A percentile compares a stretch with the other conserved stretches of the same genome.
Evolutionary conservation across 345 rosid species (phyloP).

Genomic region (Gossypium ekmanianum): DNA sequence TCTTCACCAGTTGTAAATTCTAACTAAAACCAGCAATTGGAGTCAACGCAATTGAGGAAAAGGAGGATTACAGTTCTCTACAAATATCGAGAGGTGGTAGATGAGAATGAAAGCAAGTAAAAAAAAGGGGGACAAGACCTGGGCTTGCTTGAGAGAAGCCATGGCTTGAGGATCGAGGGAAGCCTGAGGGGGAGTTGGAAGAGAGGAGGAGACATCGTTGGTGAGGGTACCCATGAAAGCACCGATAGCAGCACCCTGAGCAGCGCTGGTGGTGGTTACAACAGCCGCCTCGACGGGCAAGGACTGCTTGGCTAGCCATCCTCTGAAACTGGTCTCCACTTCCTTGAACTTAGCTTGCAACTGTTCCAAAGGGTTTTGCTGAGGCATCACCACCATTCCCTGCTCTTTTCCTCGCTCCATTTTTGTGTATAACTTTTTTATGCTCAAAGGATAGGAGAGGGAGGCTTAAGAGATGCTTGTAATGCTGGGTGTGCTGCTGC

Average conservation of each 20-base stretch:
- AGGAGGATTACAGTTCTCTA: neutral
- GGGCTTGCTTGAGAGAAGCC: constrained; percentile 86
- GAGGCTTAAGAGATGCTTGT: neutral
- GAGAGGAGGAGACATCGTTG: constrained; percentile 45
- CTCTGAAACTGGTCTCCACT: constrained; percentile 55
- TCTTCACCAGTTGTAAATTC: neutral
- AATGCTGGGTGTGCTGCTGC: neutral
- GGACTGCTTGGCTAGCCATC: constrained; percentile 76
- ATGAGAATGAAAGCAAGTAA: neutral
- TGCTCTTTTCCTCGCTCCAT: constrained; percentile 54
- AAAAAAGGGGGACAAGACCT: constrained; percentile 33
- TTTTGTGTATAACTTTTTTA: neutral
- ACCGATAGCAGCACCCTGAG: constrained; percentile 86
- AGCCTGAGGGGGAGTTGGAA: constrained; percentile 42
- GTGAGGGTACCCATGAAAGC: constrained; percentile 73
- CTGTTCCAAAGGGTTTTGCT: constrained; percentile 54
- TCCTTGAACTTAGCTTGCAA: constrained; percentile 57
- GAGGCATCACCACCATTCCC: constrained; percentile 37
- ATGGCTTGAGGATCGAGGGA: constrained; percentile 68
- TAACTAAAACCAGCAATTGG: neutral
- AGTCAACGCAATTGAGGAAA: neutral
- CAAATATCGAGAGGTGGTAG: neutral
- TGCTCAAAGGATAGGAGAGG: neutral
- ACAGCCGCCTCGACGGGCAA: constrained; percentile 73
- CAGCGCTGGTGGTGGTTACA: constrained; percentile 64